Base-by-base conservation (phyloP, 495 filamentous ascomycete genomes). In the Umbilicaria muhlenbergii region DNA sequence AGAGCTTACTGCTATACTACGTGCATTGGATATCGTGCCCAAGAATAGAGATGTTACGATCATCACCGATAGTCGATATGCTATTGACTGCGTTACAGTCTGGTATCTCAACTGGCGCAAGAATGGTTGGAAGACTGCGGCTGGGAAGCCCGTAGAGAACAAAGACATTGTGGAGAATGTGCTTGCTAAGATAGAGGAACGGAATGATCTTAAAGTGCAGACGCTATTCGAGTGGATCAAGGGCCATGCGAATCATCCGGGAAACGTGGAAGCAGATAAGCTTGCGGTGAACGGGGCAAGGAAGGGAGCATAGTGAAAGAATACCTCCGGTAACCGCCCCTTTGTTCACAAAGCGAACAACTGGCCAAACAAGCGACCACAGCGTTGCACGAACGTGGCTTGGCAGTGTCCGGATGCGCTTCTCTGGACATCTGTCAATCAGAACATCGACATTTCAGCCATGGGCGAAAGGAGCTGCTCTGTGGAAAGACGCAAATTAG, bases 201-300 rank as follows among this genome's bases (percentile, higher is more conserved):
- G 91, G 34, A 64, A 76, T 21, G 59, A 64, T 36, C 58, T 69
- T 11, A 73, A 73, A 6, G 75, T 71, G 4, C 59, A 69, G 50
- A 89, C 82, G 0, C 55, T 70, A 34, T 92, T 94, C 47, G 70
- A 77, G 53, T 94, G 86, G 88, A 71, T 95, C 19, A 94, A 89
- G 59, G 89, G 86, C 0, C 87, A 94, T 55, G 66, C 60, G 14
- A 62, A 64, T 11, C 65, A 83, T 43, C 56, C 57, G 5, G 87
- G 87, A 6, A 94, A 94, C 51, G 68, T 75, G 39, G 80, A 76
- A 5, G 87, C 91, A 11, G 91, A 98, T 62, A 58, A 55, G 34
- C 64, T 98, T 44, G 91, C 91, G 5, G 80, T 87, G 17, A 61
- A 65, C 44, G 71, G 68, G 19, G 71, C 71, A 15, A 64, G 61